Evolutionary conservation across 2,329 filamentous ascomycete species (phyloP).

Genomic region (Xylariomycetidae sp.): DNA sequence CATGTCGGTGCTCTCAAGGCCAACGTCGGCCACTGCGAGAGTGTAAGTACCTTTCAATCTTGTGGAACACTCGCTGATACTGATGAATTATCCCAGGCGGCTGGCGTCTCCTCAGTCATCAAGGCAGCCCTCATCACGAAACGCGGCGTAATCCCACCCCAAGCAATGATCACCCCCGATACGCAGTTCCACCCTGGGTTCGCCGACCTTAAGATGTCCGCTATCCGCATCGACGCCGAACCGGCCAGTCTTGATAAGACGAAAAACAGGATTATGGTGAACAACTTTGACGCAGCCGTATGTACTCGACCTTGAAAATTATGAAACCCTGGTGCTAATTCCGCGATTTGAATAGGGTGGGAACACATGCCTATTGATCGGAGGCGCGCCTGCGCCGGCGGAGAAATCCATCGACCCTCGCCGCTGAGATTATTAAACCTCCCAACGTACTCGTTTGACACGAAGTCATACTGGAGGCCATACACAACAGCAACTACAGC

Average conservation of each 20-base stretch:
- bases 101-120: constrained; percentile 33
- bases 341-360: no score
- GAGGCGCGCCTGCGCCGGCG: no score
- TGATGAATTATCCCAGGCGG: no score
- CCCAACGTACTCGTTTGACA: constrained; percentile 12
- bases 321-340: no score
- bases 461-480: constrained; percentile 7
- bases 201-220: constrained; percentile 5
- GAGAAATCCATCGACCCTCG: no score
- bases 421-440: constrained; percentile 8
- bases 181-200: constrained; percentile 6
- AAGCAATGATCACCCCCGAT: constrained; percentile 36
- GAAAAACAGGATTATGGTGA: constrained; percentile 27
- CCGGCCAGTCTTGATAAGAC: constrained; percentile 1
- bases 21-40: constrained; percentile 44
- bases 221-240: constrained; percentile 6
- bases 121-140: constrained; percentile 43
- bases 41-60: no score
- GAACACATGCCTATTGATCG: no score
- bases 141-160: constrained; percentile 38
- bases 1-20: constrained; percentile 43
- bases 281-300: constrained; percentile 54
- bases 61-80: no score
- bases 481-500: constrained; percentile 8
- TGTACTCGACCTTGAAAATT: no score